These are phyloP conservation scores for Chlamydomonas incerta DNA, from an alignment of 139 green algal species.

Conservation along the genomic window DNA sequence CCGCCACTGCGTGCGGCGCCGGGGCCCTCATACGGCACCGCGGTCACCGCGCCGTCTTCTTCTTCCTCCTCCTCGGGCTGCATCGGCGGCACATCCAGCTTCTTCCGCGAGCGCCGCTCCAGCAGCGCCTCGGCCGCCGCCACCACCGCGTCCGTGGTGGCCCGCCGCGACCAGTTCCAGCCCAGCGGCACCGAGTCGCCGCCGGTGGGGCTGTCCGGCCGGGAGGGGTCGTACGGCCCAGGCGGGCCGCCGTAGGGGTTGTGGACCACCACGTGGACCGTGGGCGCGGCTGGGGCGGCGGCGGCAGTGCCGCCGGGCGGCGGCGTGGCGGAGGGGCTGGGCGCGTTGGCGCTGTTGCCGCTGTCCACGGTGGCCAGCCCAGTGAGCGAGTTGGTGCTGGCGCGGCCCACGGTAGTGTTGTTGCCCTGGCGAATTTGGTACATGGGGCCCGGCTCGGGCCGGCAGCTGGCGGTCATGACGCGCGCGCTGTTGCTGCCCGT, in stretches of 20 bases:
- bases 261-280: background rate
- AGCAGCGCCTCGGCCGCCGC: too few species aligned
- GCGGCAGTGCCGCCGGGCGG: background rate
- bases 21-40: too few species aligned
- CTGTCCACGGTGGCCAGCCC: background rate
- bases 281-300: background rate
- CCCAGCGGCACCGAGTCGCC: too few species aligned
- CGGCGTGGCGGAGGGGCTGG: background rate
- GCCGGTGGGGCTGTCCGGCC: too few species aligned
- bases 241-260: background rate
- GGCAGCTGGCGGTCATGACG: constrained; percentile 3
- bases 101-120: too few species aligned
- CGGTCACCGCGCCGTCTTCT: too few species aligned
- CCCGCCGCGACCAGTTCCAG: too few species aligned
- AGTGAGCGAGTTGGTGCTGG: background rate
- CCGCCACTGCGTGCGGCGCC: too few species aligned
- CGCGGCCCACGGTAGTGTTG: constrained; percentile 4
- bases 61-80: too few species aligned
- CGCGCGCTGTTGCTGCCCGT: background rate
- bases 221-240: too few species aligned
- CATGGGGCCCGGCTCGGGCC: constrained; percentile 12
- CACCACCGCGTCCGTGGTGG: too few species aligned
- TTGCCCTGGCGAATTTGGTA: constrained; percentile 8
- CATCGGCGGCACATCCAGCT: too few species aligned
- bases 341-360: background rate